phyloP scores from a whole-genome alignment of 2,329 filamentous ascomycete species.

The Graphilbum fragrans region DNA sequence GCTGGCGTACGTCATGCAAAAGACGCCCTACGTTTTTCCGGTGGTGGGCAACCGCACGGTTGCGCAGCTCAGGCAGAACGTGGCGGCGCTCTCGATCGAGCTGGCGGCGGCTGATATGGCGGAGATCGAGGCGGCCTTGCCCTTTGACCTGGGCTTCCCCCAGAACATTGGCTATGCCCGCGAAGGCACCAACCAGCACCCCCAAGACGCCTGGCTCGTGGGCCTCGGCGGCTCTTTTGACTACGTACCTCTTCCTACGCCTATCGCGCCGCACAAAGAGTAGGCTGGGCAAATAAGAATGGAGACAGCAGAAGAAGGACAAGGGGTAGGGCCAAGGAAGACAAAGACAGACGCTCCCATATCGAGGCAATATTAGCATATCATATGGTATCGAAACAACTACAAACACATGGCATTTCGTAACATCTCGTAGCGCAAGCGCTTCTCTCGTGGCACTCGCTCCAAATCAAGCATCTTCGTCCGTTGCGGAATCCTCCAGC shows the following conservation, averaged over 20 bases:
- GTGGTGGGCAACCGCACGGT: slow-evolving; percentile 59
- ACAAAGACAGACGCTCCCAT: too few relatives aligned
- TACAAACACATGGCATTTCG: neutral
- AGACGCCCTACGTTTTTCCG: slow-evolving; percentile 61
- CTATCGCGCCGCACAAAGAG: slow-evolving; percentile 24
- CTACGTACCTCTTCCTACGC: slow-evolving; percentile 31
- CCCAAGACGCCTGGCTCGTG: slow-evolving; percentile 30
- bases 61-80: slow-evolving; percentile 57
- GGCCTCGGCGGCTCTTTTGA: slow-evolving; percentile 36
- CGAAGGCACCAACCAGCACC: slow-evolving; percentile 17
- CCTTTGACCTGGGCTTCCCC: slow-evolving; percentile 58
- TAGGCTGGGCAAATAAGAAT: slow-evolving; percentile 19
- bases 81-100: slow-evolving; percentile 50
- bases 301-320: neutral
- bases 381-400: neutral
- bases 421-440: neutral
- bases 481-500: neutral
- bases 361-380: neutral
- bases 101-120: slow-evolving; percentile 50
- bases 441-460: too few relatives aligned
- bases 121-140: slow-evolving; percentile 49
- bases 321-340: too few relatives aligned
- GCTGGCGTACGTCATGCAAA: slow-evolving; percentile 62
- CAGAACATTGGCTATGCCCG: slow-evolving; percentile 22
- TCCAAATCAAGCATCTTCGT: slow-evolving; percentile 8